Evolutionary conservation across 2,329 filamentous ascomycete species (phyloP), one percentile per base, ranked within the genome.

Genomic region (Rosellinia necatrix): DNA sequence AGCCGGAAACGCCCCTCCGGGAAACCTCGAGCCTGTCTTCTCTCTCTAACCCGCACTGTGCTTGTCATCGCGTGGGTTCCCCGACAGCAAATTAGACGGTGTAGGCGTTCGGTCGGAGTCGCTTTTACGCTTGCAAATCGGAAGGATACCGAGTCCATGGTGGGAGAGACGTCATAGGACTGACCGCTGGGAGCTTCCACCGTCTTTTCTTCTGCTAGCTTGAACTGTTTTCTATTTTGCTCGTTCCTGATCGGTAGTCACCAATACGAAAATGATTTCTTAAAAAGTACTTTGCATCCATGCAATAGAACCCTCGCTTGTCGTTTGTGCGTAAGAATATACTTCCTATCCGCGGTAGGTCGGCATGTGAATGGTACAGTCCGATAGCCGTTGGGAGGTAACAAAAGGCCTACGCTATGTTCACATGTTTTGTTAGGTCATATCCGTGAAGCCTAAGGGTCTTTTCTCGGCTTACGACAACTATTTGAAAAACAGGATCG

Each of bases 101-200:
- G 52, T 25, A 47, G 47, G 53, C 53, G 53, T 60, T 60, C 52
- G 24, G 41, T 42, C 3, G 13, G 35, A 44, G 35, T 52, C 32
- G 38, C 38, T 38, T 55, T 34, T 13, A 47, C 43, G 46, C 38
- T 34, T 53, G 51, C 56, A 59, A 58, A 49, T 49, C n/a, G 61
- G 56, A 63, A 55, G 58, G 58, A 54, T 59, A 46, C 54, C 41
- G 63, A 68, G 62, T 73, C 74, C 76, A 74, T 81, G 81, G 77
- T 81, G 81, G 81, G 81, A 85, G 83, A 80, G 82, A 86, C 83
- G 83, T 79, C 79, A 78, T 76, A 74, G 73, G 73, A 68, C 56
- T 59, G n/a, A n/a, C n/a, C 53, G 48, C 24, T 38, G 35, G 19
- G 57, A 29, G 37, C 42, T 49, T 44, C 29, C 46, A 22, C 34